Conservation (phyloP, 2,329 filamentous ascomycete genomes). For the Salinomyces thailandicus region DNA sequence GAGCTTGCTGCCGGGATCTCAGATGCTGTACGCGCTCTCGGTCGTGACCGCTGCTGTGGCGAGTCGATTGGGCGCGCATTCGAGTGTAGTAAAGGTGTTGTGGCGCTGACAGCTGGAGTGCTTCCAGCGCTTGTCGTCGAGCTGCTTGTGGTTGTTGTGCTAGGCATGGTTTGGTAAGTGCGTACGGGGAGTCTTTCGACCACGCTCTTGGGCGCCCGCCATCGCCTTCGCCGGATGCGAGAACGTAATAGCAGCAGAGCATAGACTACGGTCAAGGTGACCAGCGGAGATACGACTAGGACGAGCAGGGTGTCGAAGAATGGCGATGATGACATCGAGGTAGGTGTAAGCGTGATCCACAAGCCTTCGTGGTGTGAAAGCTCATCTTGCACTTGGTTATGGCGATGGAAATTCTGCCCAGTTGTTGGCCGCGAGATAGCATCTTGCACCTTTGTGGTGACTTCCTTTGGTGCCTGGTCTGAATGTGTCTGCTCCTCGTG, state of each 20-base stretch:
- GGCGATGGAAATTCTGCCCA: constrained; percentile 4
- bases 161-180: constrained; percentile 78
- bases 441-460: constrained; percentile 1
- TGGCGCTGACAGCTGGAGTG: constrained; percentile 32
- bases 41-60: constrained; percentile 45
- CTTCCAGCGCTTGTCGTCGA: constrained; percentile 20
- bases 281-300: constrained; percentile 83
- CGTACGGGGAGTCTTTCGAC: constrained; percentile 90
- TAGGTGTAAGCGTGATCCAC: constrained; percentile 93
- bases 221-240: constrained; percentile 76
- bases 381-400: constrained; percentile 7
- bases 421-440: not conserved
- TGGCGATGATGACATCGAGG: constrained; percentile 74
- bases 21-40: constrained; percentile 56
- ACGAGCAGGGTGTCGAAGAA: constrained; percentile 97
- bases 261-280: constrained; percentile 89
- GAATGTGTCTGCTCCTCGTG: not conserved
- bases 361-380: constrained; percentile 56
- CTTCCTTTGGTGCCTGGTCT: constrained; percentile 5
- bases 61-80: constrained; percentile 31
- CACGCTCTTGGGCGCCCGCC: constrained; percentile 94
- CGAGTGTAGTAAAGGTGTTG: constrained; percentile 65
- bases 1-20: constrained; percentile 38
- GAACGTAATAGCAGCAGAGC: constrained; percentile 77
- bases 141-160: constrained; percentile 50